Evolutionary conservation across 371 early-diverging fungal genomes (phyloP), one percentile per base, ranked within the genome.

Genomic region (Parasitella parasitica): DNA sequence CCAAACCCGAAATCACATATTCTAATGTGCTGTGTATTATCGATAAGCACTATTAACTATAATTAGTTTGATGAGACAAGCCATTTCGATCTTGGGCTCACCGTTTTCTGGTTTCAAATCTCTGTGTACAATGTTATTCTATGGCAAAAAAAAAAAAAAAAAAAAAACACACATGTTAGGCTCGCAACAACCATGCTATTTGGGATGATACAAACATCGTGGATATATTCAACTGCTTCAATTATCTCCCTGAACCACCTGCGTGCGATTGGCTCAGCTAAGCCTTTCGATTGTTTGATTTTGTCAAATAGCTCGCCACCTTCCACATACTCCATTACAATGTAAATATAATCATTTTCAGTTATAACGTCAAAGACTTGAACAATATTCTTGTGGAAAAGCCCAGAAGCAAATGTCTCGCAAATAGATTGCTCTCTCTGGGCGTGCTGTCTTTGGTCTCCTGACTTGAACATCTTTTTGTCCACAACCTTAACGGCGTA

Each of bases 241-340:
- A 98, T 84, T 24, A 99, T 94, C 71, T 99, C 97, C 73, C 93
- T 89, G 66, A 98, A 98, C 76, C 95, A 97, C 36, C 72, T 80
- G 49, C 92, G 85, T 1, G 98, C 97, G 60, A 91, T 90, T 12
- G 70, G 70, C 63, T 99, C 99, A 4, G 86, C 75, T 46, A 99
- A 75, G 9, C 91, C 80, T 4, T 95, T 94, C 48, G 89, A 81
- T 69, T 93, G 91, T 32, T 94, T 89, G 24, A 99, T 89, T 65
- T 93, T 90, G 57, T 98, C 96, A 75, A 97, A 96, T 36, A 99
- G 78, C 77, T 99, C 98, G 15, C 96, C 97, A 56, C 99, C 99
- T 58, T 91, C 91, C 49, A 96, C 83, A 67, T 96, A 93, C 70
- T 99, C 99, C 90, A 98, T 91, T 9, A 98, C 91, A 39, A 99